Evolutionary conservation across 768 basidiomycete species (phyloP), one percentile per base, ranked within the genome.

Genomic region (Mycena rebaudengoi): DNA sequence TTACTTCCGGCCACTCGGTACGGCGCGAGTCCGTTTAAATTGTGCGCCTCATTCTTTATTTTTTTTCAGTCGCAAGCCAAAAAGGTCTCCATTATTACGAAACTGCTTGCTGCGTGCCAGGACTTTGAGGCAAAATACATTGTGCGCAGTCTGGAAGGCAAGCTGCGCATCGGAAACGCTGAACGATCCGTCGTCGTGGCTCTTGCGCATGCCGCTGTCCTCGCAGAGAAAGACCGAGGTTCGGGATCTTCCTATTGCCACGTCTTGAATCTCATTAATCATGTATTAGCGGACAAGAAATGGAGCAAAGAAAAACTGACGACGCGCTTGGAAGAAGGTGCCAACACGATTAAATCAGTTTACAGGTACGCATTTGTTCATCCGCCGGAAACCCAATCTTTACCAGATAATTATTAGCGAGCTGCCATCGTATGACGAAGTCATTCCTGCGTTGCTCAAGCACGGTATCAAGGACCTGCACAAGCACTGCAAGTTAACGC

Each of bases 81-180:
- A 80, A 99, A 99, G 74, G 95, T 98, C 12, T 91, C 91, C 0
- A 92, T 97, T 63, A 96, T 99, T 73, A 97, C 95, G 39, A 94
- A 95, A 73, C 84, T 99, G 3, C 84, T 99, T 3, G 96, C 96
- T 4, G 90, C 95, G 1, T 99, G 96, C 74, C 91, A 94, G 71
- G 94, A 89, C 62, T 80, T 86, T 29, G 98, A 99, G 78, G 96
- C 98, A 23, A 99, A 98, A 74, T 99, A 96, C 75, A 93, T 99
- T 68, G 91, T 99, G 33, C 90, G 97, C 39, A 95, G 94, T 73
- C 79, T 98, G 66, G 96, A 98, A 79, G 98, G 98, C 62, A 99
- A 99, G 76, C 86, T 99, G 35, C 88, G 98, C 14, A 99, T 99
- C 73, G 95, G 98, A 40, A 92, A 98, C 73, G 98, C 98, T 7